Conservation (phyloP, 345 rosid species). For the Pistacia atlantica region DNA sequence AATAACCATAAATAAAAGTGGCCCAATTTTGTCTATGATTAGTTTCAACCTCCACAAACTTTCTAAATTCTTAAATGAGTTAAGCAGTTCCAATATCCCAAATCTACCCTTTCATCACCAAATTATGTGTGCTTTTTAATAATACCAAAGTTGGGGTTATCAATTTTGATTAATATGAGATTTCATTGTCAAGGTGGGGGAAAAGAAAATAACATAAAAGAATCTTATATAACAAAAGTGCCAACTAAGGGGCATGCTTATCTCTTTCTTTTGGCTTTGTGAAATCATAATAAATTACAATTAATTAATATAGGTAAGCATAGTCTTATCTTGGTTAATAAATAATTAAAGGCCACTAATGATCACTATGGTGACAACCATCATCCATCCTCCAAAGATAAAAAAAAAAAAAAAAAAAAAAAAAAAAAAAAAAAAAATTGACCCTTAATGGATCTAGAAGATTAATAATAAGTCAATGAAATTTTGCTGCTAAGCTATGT, state of each 20-base stretch:
- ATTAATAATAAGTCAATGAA: constrained; percentile 11
- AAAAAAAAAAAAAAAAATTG: not conserved
- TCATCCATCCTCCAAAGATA: not conserved
- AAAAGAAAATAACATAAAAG: not conserved
- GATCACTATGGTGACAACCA: not conserved
- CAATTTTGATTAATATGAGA: not conserved
- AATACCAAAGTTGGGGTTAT: not conserved
- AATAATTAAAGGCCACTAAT: constrained; percentile 1
- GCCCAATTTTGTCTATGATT: too few relatives aligned
- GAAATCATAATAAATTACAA: not conserved
- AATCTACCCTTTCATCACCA: too few relatives aligned
- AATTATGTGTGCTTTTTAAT: not conserved
- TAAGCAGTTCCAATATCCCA: too few relatives aligned
- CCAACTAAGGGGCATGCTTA: constrained; percentile 12
- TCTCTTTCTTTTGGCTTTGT: constrained; percentile 9
- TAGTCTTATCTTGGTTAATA: constrained; percentile 21
- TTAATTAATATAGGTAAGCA: constrained; percentile 5
- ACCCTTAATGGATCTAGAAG: constrained; percentile 2
- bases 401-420: too few relatives aligned
- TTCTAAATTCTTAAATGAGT: too few relatives aligned
- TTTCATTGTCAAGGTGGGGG: constrained; percentile 11
- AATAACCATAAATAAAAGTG: too few relatives aligned
- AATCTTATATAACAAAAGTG: not conserved
- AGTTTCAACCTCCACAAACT: too few relatives aligned
- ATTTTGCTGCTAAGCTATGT: not conserved